Percentiles rank a stretch among this genome's conserved stretches.
phyloP scores from a whole-genome alignment of 768 basidiomycete species.

The Amanita molliuscula region DNA sequence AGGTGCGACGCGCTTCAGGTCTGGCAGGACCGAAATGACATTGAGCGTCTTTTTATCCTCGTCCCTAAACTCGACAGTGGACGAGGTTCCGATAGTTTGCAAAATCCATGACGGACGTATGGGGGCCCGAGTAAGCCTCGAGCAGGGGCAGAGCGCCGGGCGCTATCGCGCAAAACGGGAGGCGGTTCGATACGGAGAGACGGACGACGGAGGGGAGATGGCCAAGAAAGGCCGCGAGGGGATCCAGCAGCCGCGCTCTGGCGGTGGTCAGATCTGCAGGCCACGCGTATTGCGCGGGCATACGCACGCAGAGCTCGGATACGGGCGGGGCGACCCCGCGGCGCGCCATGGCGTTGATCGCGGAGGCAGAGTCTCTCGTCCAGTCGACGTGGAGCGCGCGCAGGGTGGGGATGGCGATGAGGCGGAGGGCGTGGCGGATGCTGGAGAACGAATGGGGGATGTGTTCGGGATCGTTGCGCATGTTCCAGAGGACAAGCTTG shows the following conservation, averaged over 20 bases:
- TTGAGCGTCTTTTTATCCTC: slow-evolving; percentile 11
- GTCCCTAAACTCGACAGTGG: slow-evolving; percentile 13
- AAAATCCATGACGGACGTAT: slow-evolving; percentile 9
- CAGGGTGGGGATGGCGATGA: slow-evolving; percentile 25
- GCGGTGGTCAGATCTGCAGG: slow-evolving; percentile 8
- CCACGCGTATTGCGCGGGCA: slow-evolving; percentile 13
- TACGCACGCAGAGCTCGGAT: slow-evolving; percentile 13
- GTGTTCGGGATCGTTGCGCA: slow-evolving; percentile 18
- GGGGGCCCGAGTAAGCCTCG: slow-evolving; percentile 10
- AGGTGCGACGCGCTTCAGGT: slow-evolving; percentile 17
- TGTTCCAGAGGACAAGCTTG: slow-evolving; percentile 27
- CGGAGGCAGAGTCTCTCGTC: slow-evolving; percentile 25
- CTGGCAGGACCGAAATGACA: slow-evolving; percentile 10
- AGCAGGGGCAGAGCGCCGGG: slow-evolving; percentile 10
- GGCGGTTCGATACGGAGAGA: slow-evolving; percentile 11
- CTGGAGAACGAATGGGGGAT: background rate
- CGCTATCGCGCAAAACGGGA: slow-evolving; percentile 9
- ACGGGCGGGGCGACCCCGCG: slow-evolving; percentile 6
- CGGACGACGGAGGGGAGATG: slow-evolving; percentile 8
- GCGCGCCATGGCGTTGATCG: slow-evolving; percentile 7
- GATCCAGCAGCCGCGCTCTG: slow-evolving; percentile 8
- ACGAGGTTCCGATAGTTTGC: slow-evolving; percentile 9
- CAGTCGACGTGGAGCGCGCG: slow-evolving; percentile 34
- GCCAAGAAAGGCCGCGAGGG: slow-evolving; percentile 12
- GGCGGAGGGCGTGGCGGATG: slow-evolving; percentile 14